Conservation (phyloP, 352 stramenopile genomes). For the Globisporangium solare region DNA sequence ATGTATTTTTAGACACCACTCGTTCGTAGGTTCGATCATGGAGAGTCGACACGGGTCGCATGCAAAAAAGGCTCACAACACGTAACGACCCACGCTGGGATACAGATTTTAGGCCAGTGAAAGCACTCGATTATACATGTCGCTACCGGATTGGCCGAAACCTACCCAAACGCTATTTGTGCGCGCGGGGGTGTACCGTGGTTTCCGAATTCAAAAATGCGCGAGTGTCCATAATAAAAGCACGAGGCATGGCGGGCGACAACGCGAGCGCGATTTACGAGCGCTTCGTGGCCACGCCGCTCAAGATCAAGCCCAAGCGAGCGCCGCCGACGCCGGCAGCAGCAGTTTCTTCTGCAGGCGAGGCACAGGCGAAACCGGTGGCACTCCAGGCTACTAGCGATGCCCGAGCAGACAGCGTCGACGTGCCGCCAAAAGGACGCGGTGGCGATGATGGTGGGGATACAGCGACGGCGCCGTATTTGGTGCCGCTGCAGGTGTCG, state of each 20-base stretch:
- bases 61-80: background rate
- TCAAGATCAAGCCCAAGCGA: constrained; percentile 29
- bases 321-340: background rate
- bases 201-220: constrained; percentile 6
- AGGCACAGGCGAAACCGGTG: background rate
- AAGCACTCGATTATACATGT: background rate
- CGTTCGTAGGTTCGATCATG: background rate
- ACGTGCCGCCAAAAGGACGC: too few species aligned
- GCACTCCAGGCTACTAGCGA: background rate
- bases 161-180: background rate
- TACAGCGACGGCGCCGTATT: constrained; percentile 9
- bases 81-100: background rate
- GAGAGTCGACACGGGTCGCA: background rate
- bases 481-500: constrained; percentile 6
- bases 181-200: background rate
- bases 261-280: constrained; percentile 33
- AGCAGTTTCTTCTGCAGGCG: constrained; percentile 1
- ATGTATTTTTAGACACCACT: constrained; percentile 4
- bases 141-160: background rate
- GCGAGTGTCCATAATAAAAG: constrained; percentile 2
- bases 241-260: constrained; percentile 20
- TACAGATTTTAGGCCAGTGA: background rate
- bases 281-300: constrained; percentile 38
- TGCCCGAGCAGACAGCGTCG: too few species aligned
- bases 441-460: constrained; percentile 1